Evolutionary conservation across 2,329 filamentous ascomycete genomes (phyloP), one percentile per base, ranked within the genome.

Genomic region (Xylaria sp.): DNA sequence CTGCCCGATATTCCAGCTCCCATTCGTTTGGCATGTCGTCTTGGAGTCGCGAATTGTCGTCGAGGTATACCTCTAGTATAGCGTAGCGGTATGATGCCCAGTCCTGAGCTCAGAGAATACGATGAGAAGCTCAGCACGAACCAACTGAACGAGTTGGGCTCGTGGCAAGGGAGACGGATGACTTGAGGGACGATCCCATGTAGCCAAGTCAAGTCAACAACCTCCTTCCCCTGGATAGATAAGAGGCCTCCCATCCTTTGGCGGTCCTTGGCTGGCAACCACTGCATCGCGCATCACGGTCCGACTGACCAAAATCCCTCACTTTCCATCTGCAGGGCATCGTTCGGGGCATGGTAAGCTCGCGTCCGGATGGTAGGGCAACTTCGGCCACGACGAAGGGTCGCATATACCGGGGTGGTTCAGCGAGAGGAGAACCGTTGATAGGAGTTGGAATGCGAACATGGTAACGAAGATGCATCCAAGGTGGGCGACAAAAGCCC

Each of bases 21-120:
- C 66, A 63, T 47, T 64, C 63, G 56, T 63, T 63, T 7, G 41
- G 24, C 60, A 67, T 64, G 29, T 16, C 46, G 16, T 16, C 20
- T 34, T 39, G 8, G 19, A 39, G 19, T 16, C 24, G 34, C 22
- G 34, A 22, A 11, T 11, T 1, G 22, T 19, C 26, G 34, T 8
- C 18, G n/a, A 7, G 44, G 17, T 19, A 21, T 26, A n/a, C n/a
- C n/a, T n/a, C n/a, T n/a, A 20, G 38, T 37, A 20, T 44, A n/a
- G 17, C 18, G 41, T 7, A 2, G 11, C 4, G 20, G 20, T 24
- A 39, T 11, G 24, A 26, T 11, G 24, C 11, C 24, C 11, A 26
- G 24, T 26, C 11, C 24, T 26, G 24, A 26, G 24, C 24, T 26
- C 5, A 11, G 24, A 26, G 11, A 11, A 17, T 1, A 19, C 13